Base-by-base conservation (phyloP, 2,329 filamentous ascomycete species). In the Endothia cerciana region DNA sequence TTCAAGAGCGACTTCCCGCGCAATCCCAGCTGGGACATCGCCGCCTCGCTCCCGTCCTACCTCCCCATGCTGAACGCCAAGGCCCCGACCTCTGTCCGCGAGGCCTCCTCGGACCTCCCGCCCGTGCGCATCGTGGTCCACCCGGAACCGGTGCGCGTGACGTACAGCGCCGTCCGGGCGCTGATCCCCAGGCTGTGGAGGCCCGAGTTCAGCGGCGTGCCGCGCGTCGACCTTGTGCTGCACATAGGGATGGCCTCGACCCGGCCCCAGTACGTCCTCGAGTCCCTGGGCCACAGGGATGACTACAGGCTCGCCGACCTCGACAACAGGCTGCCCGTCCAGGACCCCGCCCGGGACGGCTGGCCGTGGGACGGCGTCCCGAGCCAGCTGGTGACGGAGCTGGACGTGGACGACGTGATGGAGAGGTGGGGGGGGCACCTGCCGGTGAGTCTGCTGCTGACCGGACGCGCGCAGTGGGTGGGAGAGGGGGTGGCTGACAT, bases 11-110 rank as follows among this genome's bases (percentile, higher is more conserved):
- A 89, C 55, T 89, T 89, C 73, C 86, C 88, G 36, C 80, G 89
- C 67, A 97, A 97, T 74, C 92, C 93, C 10, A 93, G 92, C 3
- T 94, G 87, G 84, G 86, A 94, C 74, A 94, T 97, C 73, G 88
- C 90, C 59, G 83, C 82, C 33, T 81, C 80, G 25, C 85, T 96
- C n/a, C 89, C 92, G 3, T 76, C 84, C 2, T 84, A 85, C 70
- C 84, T 94, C 5, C 85, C 87, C 2, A 78, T 82, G 0, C 75
- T 81, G 17, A 77, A 79, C 60, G 75, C 76, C 69, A 84, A 83
- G 72, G 76, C 69, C 71, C 73, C 64, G 62, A 71, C 80, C 67
- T 67, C 70, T 58, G 49, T 73, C n/a, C 64, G 66, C 40, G 71
- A 80, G 68, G 71, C 80, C 60, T 60, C 73, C 19, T 30, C 65